These are phyloP conservation scores for Lyophyllum decastes DNA, from an alignment of 768 basidiomycete genomes.

Conservation along the genomic window DNA sequence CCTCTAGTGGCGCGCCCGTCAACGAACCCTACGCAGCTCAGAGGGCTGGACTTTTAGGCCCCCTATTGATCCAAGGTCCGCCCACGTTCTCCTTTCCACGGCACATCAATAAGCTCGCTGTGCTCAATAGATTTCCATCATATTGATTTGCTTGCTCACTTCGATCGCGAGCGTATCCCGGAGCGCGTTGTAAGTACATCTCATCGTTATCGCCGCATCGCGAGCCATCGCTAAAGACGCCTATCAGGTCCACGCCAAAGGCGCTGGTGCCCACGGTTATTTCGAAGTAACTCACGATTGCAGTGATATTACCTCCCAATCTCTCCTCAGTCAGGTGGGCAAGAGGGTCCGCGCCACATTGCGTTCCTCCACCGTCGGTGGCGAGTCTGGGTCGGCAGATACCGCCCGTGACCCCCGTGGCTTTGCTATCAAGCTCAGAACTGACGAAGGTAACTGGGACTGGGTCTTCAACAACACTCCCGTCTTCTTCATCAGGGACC, in stretches of 20 bases:
- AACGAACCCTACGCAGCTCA: constrained; percentile 78
- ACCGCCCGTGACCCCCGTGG: constrained; percentile 94
- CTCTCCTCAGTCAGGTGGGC: constrained; percentile 64
- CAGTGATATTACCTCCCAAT: constrained; percentile 76
- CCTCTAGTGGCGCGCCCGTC: constrained; percentile 81
- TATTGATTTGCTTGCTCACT: constrained; percentile 89
- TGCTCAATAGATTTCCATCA: constrained; percentile 72
- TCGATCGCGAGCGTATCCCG: constrained; percentile 94
- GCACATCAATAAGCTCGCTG: background rate
- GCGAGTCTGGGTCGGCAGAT: constrained; percentile 86
- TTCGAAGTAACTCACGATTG: constrained; percentile 89
- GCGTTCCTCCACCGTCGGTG: constrained; percentile 94
- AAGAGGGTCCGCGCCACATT: constrained; percentile 74
- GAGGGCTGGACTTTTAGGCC: constrained; percentile 72
- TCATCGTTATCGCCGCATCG: constrained; percentile 16
- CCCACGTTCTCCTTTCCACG: background rate
- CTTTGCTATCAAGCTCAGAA: constrained; percentile 87
- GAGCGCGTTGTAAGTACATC: constrained; percentile 75
- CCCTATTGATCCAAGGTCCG: constrained; percentile 87
- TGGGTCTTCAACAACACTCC: constrained; percentile 94
- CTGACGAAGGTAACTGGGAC: constrained; percentile 90
- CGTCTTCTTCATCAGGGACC: constrained; percentile 87
- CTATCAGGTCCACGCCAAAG: constrained; percentile 86
- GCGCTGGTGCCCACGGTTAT: constrained; percentile 90
- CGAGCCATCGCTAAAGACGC: constrained; percentile 27